phyloP scores from a whole-genome alignment of 371 early-diverging fungal genomes.

The Mortierella sp. region DNA sequence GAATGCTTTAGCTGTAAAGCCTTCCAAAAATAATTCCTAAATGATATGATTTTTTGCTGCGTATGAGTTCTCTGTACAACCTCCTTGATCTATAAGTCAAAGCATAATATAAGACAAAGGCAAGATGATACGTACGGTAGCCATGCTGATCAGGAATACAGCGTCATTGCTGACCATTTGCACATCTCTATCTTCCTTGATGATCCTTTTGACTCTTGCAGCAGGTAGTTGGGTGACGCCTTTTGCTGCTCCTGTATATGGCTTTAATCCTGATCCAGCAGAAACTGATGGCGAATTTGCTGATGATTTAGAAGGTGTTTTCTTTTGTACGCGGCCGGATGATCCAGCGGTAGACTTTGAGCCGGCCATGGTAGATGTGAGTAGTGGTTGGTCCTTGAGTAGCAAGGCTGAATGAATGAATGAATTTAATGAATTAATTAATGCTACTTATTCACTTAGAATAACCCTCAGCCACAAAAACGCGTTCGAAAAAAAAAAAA shows the following conservation, averaged over 20 bases:
- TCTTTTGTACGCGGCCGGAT: constrained; percentile 46
- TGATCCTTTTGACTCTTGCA: constrained; percentile 86
- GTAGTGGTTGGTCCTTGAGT: neutral
- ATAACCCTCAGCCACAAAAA: constrained; percentile 3
- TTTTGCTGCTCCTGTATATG: constrained; percentile 47
- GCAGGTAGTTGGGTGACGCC: constrained; percentile 76
- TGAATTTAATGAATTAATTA: neutral
- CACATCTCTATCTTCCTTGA: constrained; percentile 87
- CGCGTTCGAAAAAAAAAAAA: neutral
- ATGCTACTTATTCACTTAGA: neutral
- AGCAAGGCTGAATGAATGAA: neutral
- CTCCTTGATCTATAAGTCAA: neutral
- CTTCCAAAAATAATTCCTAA: constrained; percentile 84
- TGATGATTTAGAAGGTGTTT: constrained; percentile 20
- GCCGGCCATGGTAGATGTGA: constrained; percentile 27
- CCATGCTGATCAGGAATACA: constrained; percentile 80
- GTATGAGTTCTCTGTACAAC: neutral
- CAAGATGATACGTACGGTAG: constrained; percentile 67
- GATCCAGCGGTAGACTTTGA: constrained; percentile 27
- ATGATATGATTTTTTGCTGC: neutral
- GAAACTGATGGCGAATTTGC: constrained; percentile 8
- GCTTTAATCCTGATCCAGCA: constrained; percentile 11
- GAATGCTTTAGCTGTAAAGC: constrained; percentile 75
- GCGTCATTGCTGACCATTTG: constrained; percentile 78
- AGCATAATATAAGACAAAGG: neutral